Percentiles rank a stretch among this genome's conserved stretches.
phyloP scores from a whole-genome alignment of 2,329 filamentous ascomycete genomes.

The Lecanosticta acicola region DNA sequence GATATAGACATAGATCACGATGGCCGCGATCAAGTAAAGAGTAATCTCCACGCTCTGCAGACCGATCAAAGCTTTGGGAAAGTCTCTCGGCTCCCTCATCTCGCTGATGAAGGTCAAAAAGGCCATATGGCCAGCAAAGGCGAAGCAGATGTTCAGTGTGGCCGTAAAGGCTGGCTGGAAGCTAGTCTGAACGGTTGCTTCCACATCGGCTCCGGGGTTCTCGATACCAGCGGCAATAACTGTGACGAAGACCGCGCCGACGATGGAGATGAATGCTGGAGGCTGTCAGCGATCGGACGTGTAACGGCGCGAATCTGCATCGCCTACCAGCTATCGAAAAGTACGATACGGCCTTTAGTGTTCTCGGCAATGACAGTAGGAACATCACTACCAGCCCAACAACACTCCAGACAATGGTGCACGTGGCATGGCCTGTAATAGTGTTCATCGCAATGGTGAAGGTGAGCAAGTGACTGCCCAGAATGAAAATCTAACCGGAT shows the following conservation, averaged over 20 bases:
- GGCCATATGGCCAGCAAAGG: slow-evolving; percentile 58
- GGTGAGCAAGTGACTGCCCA: slow-evolving; percentile 63
- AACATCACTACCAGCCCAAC: slow-evolving; percentile 55
- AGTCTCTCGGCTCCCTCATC: slow-evolving; percentile 56
- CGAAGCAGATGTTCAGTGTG: slow-evolving; percentile 64
- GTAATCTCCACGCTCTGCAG: slow-evolving; percentile 55
- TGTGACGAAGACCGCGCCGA: slow-evolving; percentile 52
- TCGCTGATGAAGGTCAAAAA: slow-evolving; percentile 63
- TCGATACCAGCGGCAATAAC: slow-evolving; percentile 6
- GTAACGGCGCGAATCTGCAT: neutral
- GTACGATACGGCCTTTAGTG: slow-evolving; percentile 57
- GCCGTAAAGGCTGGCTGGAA: slow-evolving; percentile 54
- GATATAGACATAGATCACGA: slow-evolving; percentile 61
- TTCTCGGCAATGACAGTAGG: slow-evolving; percentile 55
- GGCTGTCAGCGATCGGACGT: slow-evolving; percentile 46
- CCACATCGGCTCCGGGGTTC: neutral
- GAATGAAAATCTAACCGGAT: slow-evolving; percentile 55
- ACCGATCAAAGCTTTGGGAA: slow-evolving; percentile 56
- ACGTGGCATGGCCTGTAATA: slow-evolving; percentile 56
- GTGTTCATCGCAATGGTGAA: slow-evolving; percentile 65
- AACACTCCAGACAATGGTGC: slow-evolving; percentile 59
- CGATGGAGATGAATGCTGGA: slow-evolving; percentile 46
- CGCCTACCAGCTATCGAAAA: slow-evolving; percentile 53
- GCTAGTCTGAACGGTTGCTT: slow-evolving; percentile 4
- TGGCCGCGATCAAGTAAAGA: slow-evolving; percentile 60